These are phyloP conservation scores for Papilionanthe hybrid DNA, from an alignment of 116 monocot genomes.

Conservation along the genomic window DNA sequence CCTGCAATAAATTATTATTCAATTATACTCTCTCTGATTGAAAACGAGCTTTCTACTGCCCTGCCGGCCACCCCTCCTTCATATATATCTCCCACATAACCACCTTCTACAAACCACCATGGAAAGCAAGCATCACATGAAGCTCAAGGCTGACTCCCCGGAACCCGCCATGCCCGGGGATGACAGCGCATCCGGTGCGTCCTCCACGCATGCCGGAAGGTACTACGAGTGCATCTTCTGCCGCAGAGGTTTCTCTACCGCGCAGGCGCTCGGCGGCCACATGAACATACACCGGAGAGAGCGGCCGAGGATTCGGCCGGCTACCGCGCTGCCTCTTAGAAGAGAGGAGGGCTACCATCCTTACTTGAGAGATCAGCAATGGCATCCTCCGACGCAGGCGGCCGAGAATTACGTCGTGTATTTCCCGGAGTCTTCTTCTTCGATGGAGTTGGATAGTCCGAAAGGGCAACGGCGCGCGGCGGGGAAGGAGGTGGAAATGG, in stretches of 20 bases:
- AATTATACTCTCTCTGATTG: too few relatives aligned
- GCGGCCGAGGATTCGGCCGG: neutral
- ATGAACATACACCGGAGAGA: slow-evolving; percentile 25
- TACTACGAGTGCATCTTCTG: slow-evolving; percentile 23
- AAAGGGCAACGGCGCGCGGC: neutral
- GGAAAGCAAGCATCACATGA: neutral
- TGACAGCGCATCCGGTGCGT: neutral
- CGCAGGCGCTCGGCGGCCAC: slow-evolving; percentile 24
- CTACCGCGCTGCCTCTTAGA: too few relatives aligned
- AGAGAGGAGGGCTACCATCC: neutral
- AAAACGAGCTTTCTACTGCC: too few relatives aligned
- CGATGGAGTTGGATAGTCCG: neutral
- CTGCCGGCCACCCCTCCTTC: neutral
- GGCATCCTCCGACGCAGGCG: neutral
- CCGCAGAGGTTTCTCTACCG: slow-evolving; percentile 15
- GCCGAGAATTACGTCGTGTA: neutral
- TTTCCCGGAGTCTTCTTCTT: neutral
- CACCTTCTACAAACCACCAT: neutral
- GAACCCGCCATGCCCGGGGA: neutral
- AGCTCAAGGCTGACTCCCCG: neutral
- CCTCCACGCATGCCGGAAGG: neutral
- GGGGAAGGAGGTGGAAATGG: neutral
- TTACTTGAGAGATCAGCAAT: neutral
- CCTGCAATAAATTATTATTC: too few relatives aligned
- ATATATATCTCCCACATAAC: neutral